These are phyloP conservation scores for Chaetomium sp. DNA, from an alignment of 2,329 filamentous ascomycete genomes.

Conservation along the genomic window DNA sequence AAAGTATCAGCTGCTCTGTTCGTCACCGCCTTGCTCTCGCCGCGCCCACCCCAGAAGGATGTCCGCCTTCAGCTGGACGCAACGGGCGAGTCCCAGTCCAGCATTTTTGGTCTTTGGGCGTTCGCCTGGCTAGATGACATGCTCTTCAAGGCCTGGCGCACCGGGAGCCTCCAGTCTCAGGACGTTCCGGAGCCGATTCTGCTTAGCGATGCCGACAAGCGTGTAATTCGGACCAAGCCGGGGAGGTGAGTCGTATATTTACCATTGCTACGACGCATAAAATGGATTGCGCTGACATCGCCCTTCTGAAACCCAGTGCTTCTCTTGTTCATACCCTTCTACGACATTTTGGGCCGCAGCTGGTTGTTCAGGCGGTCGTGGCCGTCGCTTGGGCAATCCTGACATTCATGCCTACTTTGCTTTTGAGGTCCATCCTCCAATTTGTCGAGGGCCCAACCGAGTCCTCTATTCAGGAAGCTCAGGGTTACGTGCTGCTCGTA, in stretches of 20 bases:
- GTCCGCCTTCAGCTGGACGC: not conserved
- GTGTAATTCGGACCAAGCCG: not conserved
- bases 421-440: slow-evolving; percentile 61
- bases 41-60: slow-evolving; percentile 7
- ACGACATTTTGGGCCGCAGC: slow-evolving; percentile 8
- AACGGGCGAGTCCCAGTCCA: slow-evolving; percentile 8
- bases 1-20: slow-evolving; percentile 8
- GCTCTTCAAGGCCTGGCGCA: slow-evolving; percentile 11
- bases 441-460: slow-evolving; percentile 74
- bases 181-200: slow-evolving; percentile 6
- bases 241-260: slow-evolving; percentile 7
- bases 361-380: slow-evolving; percentile 6
- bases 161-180: slow-evolving; percentile 1
- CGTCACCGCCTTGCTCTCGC: slow-evolving; percentile 8
- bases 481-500: slow-evolving; percentile 86
- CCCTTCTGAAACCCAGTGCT: not conserved
- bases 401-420: slow-evolving; percentile 10
- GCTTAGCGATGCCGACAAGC: slow-evolving; percentile 5
- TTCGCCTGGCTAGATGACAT: slow-evolving; percentile 9
- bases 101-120: slow-evolving; percentile 12
- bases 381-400: slow-evolving; percentile 9
- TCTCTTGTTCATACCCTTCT: slow-evolving; percentile 7
- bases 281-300: slow-evolving; percentile 1
- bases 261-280: not conserved
- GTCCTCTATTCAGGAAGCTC: slow-evolving; percentile 76